Conservation (phyloP, 495 filamentous ascomycete genomes). For the Glarea lozoyensis region DNA sequence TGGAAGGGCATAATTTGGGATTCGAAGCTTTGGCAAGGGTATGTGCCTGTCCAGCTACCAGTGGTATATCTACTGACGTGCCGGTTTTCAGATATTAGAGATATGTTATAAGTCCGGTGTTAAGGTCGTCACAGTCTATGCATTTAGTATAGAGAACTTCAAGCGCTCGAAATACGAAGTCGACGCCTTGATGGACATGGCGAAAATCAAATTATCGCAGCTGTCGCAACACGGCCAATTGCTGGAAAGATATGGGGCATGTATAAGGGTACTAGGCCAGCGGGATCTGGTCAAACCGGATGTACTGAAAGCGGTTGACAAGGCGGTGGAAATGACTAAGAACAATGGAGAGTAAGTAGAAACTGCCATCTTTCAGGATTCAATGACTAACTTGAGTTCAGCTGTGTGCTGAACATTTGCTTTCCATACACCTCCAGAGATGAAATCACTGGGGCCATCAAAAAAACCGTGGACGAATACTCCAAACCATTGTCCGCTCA, state of each 20-base stretch:
- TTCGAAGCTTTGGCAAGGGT: slow-evolving; percentile 90
- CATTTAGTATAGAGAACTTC: slow-evolving; percentile 98
- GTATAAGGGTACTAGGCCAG: slow-evolving; percentile 75
- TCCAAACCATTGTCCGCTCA: slow-evolving; percentile 53
- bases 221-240: slow-evolving; percentile 88
- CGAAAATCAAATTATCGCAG: slow-evolving; percentile 85
- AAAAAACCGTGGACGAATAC: slow-evolving; percentile 75
- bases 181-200: slow-evolving; percentile 95
- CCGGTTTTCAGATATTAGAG: slow-evolving; percentile 66
- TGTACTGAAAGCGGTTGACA: slow-evolving; percentile 78
- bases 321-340: slow-evolving; percentile 71
- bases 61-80: neutral
- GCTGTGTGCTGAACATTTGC: slow-evolving; percentile 86
- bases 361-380: neutral
- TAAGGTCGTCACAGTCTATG: slow-evolving; percentile 92
- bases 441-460: slow-evolving; percentile 90
- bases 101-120: slow-evolving; percentile 96
- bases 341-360: slow-evolving; percentile 60
- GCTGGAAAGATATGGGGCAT: slow-evolving; percentile 84
- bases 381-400: slow-evolving; percentile 20
- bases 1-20: slow-evolving; percentile 93
- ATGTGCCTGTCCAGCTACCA: neutral
- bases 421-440: slow-evolving; percentile 95
- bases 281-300: slow-evolving; percentile 72
- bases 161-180: slow-evolving; percentile 97